Percentiles rank a stretch among this genome's conserved stretches.
phyloP scores from a whole-genome alignment of 2,329 filamentous ascomycete species.

The Nannizziopsis barbatae region DNA sequence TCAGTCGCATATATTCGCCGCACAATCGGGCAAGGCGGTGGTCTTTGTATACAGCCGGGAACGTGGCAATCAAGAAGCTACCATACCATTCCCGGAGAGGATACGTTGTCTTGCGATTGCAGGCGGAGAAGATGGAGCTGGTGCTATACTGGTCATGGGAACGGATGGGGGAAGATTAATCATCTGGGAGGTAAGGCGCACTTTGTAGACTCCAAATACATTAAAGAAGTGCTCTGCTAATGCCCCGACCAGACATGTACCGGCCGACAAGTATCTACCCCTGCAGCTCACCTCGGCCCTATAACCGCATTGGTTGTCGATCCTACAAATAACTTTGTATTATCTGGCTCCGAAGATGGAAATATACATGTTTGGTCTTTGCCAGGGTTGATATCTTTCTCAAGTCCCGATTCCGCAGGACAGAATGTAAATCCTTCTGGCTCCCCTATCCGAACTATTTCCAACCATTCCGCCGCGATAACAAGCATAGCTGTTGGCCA shows the following conservation, averaged over 20 bases:
- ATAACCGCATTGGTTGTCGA: constrained; percentile 64
- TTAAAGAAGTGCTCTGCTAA: constrained; percentile 1
- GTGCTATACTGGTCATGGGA: constrained; percentile 58
- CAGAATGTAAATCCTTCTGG: constrained; percentile 35
- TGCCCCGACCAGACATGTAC: constrained; percentile 29
- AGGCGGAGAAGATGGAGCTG: constrained; percentile 44
- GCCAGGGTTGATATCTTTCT: constrained; percentile 57
- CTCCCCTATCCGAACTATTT: constrained; percentile 63
- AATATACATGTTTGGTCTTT: constrained; percentile 90
- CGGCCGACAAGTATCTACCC: constrained; percentile 36
- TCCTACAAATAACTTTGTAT: constrained; percentile 46
- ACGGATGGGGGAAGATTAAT: constrained; percentile 77
- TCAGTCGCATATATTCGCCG: constrained; percentile 75
- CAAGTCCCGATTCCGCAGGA: constrained; percentile 33
- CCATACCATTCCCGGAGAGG: constrained; percentile 76
- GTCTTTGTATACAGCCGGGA: constrained; percentile 82
- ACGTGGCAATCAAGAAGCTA: constrained; percentile 76
- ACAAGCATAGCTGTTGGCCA: constrained; percentile 49
- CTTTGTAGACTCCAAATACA: background rate
- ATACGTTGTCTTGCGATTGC: constrained; percentile 67
- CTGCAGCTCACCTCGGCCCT: constrained; percentile 34
- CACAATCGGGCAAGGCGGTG: constrained; percentile 81
- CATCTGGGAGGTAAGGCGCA: constrained; percentile 72
- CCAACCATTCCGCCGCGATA: constrained; percentile 52
- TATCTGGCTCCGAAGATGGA: constrained; percentile 52